These are phyloP conservation scores for Acanthamoeba polyphaga DNA, from an alignment of 208 protist species.

Conservation along the genomic window DNA sequence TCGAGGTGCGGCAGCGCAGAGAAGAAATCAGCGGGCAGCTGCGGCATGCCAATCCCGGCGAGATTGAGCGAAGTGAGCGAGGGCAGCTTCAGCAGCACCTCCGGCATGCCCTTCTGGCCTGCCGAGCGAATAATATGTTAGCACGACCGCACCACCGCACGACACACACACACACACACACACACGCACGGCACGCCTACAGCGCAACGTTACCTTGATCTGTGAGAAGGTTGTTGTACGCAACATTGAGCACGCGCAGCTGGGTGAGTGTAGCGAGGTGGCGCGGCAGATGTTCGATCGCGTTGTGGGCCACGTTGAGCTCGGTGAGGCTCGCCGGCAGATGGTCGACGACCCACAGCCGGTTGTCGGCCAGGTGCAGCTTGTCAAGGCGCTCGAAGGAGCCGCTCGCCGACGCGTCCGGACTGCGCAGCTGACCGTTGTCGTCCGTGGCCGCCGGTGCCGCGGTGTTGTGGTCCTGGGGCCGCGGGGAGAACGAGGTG, in stretches of 20 bases:
- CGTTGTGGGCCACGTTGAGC: constrained; percentile 21
- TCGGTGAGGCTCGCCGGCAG: neutral
- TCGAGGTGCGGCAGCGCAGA: neutral
- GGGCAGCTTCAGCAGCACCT: neutral
- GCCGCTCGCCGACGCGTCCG: neutral
- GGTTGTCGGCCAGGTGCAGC: neutral
- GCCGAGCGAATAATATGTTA: neutral
- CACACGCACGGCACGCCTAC: neutral
- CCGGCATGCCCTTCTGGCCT: neutral
- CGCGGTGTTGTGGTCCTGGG: neutral
- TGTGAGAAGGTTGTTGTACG: neutral
- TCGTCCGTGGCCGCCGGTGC: neutral
- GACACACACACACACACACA: no score
- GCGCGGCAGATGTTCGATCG: neutral
- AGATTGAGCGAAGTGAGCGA: neutral
- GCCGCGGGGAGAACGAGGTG: neutral
- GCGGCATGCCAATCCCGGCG: neutral
- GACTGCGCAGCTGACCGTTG: no score
- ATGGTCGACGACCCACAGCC: neutral
- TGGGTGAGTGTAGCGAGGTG: neutral
- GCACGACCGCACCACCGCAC: no score
- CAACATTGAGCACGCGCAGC: neutral
- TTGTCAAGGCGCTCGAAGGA: neutral
- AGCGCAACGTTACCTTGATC: neutral
- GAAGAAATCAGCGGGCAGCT: constrained; percentile 19